These are phyloP conservation scores for Gardenia jasminoides DNA, from an alignment of 257 asterid genomes.

Conservation along the genomic window DNA sequence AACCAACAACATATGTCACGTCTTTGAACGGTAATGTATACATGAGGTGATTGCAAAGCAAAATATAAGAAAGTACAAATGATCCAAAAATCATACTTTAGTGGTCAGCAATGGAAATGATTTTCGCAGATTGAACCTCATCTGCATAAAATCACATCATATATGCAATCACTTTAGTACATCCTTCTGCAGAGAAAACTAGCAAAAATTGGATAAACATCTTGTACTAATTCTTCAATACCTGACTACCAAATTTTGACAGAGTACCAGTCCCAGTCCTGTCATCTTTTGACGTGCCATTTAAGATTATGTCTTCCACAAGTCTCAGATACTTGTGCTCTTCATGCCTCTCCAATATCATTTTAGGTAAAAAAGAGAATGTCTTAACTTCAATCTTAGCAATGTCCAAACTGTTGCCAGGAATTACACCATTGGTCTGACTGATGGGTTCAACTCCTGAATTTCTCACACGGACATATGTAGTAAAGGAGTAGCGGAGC, in stretches of 20 bases:
- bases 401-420: constrained; percentile 30
- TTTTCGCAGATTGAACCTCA: constrained; percentile 84
- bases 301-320: constrained; percentile 76
- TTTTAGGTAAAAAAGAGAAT: constrained; percentile 68
- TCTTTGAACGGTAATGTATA: neutral
- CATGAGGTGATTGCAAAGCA: neutral
- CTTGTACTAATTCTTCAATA: constrained; percentile 19
- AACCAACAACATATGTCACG: neutral
- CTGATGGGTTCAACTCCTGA: constrained; percentile 20
- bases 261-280: constrained; percentile 91
- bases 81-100: constrained; percentile 40
- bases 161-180: neutral
- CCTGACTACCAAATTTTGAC: constrained; percentile 97
- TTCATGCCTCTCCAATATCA: constrained; percentile 78
- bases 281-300: constrained; percentile 78
- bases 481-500: constrained; percentile 52
- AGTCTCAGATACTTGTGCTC: constrained; percentile 74
- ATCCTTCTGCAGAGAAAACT: neutral
- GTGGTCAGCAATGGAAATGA: constrained; percentile 96
- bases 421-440: constrained; percentile 16
- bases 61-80: neutral
- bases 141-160: constrained; percentile 37
- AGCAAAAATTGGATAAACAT: neutral
- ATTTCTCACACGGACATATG: constrained; percentile 65
- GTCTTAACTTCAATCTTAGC: constrained; percentile 39